Base-by-base conservation (phyloP, 345 rosid species). In the Isatis tinctoria region DNA sequence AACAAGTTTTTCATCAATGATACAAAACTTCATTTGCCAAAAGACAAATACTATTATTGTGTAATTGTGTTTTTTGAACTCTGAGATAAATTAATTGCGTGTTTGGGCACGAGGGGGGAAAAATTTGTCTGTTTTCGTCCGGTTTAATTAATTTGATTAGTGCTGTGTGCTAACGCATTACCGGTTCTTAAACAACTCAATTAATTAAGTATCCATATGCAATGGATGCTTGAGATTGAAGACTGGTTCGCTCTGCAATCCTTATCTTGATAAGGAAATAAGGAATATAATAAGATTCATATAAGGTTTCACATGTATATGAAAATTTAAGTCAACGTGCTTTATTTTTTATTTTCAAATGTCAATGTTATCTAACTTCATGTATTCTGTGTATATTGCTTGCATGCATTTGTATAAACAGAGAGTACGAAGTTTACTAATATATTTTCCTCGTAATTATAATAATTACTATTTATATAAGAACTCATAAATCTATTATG, bases 151-250 rank as follows among this genome's bases (percentile, higher is more conserved):
- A 6, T 14, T 43, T 57, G 22, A 28, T 56, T 40, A 41, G 24
- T 45, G n/a, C n/a, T n/a, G n/a, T n/a, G 58, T 53, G 14, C 8
- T 39, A 37, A 35, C 14, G 16, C 7, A 11, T 24, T 5, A 1
- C n/a, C 16, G 32, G 59, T 27, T 53, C 10, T 13, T 52, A 32
- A 56, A 30, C 36, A 32, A 59, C 3, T 17, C 27, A 35, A 18
- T 22, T 35, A 59, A 35, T 59, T 62, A 13, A 62, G 4, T 28
- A 14, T 72, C 30, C 7, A 6, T 28, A 28, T 10, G 53, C 13
- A 32, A 54, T 40, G 58, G 45, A 53, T 75, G 74, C 70, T 76
- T 76, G 2, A 69, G 74, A 45, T 62, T 69, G 53, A 69, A 69
- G 79, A 63, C n/a, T 76, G 20, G 24, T 62, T 69, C 26, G 74